Evolutionary conservation across 805 yeast species (phyloP).

Genomic region (Saturnispora zaruensis): DNA sequence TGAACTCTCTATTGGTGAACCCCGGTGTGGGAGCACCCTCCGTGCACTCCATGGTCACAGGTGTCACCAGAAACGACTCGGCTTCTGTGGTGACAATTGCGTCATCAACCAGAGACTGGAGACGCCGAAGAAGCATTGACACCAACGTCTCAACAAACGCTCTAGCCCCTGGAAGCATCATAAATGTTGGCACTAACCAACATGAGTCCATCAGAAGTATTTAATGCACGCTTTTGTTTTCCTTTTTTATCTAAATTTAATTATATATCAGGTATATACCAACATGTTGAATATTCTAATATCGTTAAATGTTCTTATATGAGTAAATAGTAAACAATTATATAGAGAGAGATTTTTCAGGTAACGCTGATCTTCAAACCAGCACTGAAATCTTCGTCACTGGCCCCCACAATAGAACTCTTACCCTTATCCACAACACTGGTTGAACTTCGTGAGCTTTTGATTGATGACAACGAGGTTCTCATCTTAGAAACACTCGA

Average conservation of each 20-base stretch:
- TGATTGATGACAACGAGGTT: constrained; percentile 3
- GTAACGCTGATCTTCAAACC: constrained; percentile 13
- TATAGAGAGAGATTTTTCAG: background rate
- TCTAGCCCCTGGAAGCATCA: constrained; percentile 57
- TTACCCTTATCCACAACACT: constrained; percentile 3
- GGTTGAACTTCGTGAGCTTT: background rate
- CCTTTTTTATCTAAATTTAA: background rate
- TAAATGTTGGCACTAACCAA: background rate
- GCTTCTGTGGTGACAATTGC: constrained; percentile 30
- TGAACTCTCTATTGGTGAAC: background rate
- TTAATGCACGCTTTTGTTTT: background rate
- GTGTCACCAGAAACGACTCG: constrained; percentile 16
- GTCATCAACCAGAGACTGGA: constrained; percentile 26
- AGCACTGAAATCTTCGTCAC: constrained; percentile 7
- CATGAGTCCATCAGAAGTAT: background rate
- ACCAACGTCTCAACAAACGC: constrained; percentile 60
- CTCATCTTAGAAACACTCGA: background rate
- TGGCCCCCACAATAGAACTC: background rate
- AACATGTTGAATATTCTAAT: background rate
- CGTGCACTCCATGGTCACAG: background rate
- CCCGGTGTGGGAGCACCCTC: constrained; percentile 5
- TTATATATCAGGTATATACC: background rate
- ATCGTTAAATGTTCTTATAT: background rate
- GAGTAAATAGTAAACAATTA: background rate
- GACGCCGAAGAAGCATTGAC: constrained; percentile 30